Conservation (phyloP, 345 rosid genomes). For the Eucalyptus tenuipes region DNA sequence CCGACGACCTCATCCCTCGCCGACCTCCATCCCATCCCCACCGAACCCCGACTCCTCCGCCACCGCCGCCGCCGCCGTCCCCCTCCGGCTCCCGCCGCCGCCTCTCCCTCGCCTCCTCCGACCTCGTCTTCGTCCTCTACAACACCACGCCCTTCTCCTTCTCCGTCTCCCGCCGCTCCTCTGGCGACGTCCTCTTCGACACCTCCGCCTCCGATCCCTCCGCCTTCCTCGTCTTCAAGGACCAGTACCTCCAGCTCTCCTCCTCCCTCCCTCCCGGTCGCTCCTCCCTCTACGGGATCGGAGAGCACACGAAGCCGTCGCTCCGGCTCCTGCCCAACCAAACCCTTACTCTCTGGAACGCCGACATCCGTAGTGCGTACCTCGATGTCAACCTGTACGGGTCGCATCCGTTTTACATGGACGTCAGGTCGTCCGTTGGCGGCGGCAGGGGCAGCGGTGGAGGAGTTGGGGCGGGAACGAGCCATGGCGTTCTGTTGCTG, state of each 20-base stretch:
- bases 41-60: neutral
- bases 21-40: neutral
- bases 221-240: constrained; percentile 47
- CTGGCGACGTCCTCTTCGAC: constrained; percentile 56
- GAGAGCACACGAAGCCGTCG: constrained; percentile 60
- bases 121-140: constrained; percentile 46
- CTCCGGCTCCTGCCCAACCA: constrained; percentile 26
- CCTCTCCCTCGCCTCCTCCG: constrained; percentile 13
- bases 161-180: constrained; percentile 41
- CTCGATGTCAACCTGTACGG: constrained; percentile 52
- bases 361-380: constrained; percentile 23
- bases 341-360: constrained; percentile 52
- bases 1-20: constrained; percentile 37
- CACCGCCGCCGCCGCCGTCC: neutral
- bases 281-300: constrained; percentile 55
- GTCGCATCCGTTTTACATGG: constrained; percentile 67
- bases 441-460: constrained; percentile 6
- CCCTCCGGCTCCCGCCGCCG: neutral
- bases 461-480: constrained; percentile 17
- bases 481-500: constrained; percentile 53
- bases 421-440: constrained; percentile 34
- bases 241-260: constrained; percentile 58
- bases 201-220: constrained; percentile 4
- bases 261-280: constrained; percentile 40
- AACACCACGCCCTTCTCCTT: constrained; percentile 53